These are phyloP conservation scores for Phoma sp. DNA, from an alignment of 2,329 filamentous ascomycete genomes.

Conservation along the genomic window DNA sequence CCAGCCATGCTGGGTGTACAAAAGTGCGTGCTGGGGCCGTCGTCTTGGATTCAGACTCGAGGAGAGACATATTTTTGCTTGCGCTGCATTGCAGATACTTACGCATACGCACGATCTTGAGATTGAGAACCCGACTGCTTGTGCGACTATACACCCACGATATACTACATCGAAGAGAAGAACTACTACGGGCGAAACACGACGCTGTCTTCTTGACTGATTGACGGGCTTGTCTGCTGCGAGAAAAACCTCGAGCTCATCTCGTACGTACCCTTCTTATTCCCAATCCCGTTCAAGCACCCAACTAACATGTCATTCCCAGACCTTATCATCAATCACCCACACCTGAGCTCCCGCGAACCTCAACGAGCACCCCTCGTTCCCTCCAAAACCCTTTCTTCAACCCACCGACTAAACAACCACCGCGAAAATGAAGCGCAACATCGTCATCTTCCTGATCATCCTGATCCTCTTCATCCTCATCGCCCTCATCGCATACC, in stretches of 20 bases:
- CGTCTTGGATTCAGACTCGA: not conserved
- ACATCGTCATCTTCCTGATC: constrained; percentile 60
- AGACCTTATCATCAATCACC: not conserved
- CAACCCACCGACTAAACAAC: not conserved
- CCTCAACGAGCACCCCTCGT: not conserved
- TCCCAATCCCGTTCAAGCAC: not conserved
- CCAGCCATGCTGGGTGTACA: constrained; percentile 14
- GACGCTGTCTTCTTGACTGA: too few species aligned
- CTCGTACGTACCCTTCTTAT: not conserved
- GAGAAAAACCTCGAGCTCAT: too few species aligned
- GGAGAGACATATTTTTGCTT: too few species aligned
- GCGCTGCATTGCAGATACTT: too few species aligned
- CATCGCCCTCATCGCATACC: constrained; percentile 56
- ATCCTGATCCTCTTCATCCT: constrained; percentile 60
- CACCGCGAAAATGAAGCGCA: constrained; percentile 55
- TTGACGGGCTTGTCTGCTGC: not conserved
- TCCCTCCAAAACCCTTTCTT: not conserved
- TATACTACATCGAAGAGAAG: too few species aligned
- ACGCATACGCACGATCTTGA: too few species aligned
- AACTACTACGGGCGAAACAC: too few species aligned
- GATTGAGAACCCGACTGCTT: too few species aligned
- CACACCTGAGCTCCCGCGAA: not conserved
- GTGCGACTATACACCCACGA: too few species aligned
- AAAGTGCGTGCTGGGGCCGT: constrained; percentile 4
- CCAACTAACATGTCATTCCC: not conserved